Base-by-base conservation (phyloP, 2,329 filamentous ascomycete genomes). In the Fusarium nygamai region DNA sequence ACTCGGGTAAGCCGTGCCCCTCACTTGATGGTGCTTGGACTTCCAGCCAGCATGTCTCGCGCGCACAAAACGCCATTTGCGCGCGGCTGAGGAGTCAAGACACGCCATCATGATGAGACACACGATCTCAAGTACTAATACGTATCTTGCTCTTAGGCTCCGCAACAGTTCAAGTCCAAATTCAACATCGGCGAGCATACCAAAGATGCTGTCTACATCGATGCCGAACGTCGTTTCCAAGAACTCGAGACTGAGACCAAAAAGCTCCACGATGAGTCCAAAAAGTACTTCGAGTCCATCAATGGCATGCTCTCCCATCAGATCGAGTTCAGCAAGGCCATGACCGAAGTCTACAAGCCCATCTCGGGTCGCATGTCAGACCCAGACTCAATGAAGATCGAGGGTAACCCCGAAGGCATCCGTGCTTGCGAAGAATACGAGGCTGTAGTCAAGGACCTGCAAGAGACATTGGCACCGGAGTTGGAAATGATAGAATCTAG, bases 251-350 rank as follows among this genome's bases (percentile, higher is more conserved):
- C 88, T 75, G 95, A 99, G 86, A 98, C 96, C 41, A 98, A 98
- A 88, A 96, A 93, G 84, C 91, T 98, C 36, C 96, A 98, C 85
- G 94, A 98, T 86, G 96, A 98, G 84, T 97, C 94, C 64, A 93
- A 95, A 83, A 98, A 97, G 86, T 99, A 99, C 84, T 98, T 97
- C 79, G 92, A 98, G 61, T 94, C 96, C 81, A 98, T 99, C 86
- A 98, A 98, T 85, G 94, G 93, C 87, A 99, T 99, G 96, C 90
- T 99, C 79, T 90, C 88, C 81, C 95, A 98, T 85, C 96, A 99
- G 86, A 98, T 99, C 84, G 96, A 97, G 82, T 99, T 99, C 86
- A 98, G 96, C 78, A 91, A 98, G 85, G 94, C 95, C 76, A 96
- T 98, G 87, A 92, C 93, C 74, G 96, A 99, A 84, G 93, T 99